These are phyloP conservation scores for Mortierella sp. DNA, from an alignment of 371 early-diverging fungal genomes.

Conservation along the genomic window DNA sequence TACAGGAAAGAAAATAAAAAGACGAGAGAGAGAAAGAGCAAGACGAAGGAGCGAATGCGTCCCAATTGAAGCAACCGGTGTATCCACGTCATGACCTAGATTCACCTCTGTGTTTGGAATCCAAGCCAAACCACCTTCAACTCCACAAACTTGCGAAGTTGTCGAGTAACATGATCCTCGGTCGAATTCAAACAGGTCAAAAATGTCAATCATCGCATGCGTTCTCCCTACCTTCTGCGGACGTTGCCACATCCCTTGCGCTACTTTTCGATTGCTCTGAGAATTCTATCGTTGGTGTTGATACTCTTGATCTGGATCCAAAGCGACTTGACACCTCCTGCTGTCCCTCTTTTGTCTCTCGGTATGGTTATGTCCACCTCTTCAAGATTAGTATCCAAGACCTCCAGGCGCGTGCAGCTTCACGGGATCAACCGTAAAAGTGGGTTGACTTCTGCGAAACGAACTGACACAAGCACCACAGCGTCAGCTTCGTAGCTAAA, in stretches of 20 bases:
- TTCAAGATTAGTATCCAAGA: background rate
- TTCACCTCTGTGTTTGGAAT: too few species aligned
- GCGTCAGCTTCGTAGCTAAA: background rate
- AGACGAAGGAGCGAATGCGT: too few species aligned
- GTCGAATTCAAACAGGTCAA: too few species aligned
- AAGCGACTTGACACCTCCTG: background rate
- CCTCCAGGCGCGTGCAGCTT: background rate
- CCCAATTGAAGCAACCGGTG: too few species aligned
- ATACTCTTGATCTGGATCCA: background rate
- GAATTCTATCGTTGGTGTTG: background rate
- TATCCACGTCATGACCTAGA: too few species aligned
- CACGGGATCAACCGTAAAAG: background rate
- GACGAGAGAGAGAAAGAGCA: too few species aligned
- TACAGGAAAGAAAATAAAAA: too few species aligned
- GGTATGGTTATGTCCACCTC: background rate
- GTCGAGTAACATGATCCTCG: background rate
- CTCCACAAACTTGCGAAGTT: background rate
- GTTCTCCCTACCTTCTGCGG: too few species aligned
- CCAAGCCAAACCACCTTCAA: too few species aligned
- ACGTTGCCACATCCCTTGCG: background rate
- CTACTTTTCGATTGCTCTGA: background rate
- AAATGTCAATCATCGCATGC: too few species aligned
- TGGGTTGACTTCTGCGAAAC: background rate
- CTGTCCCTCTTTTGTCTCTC: background rate
- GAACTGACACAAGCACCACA: background rate